These are phyloP conservation scores for Pythium brassicae DNA, from an alignment of 352 stramenopile species.

Conservation along the genomic window DNA sequence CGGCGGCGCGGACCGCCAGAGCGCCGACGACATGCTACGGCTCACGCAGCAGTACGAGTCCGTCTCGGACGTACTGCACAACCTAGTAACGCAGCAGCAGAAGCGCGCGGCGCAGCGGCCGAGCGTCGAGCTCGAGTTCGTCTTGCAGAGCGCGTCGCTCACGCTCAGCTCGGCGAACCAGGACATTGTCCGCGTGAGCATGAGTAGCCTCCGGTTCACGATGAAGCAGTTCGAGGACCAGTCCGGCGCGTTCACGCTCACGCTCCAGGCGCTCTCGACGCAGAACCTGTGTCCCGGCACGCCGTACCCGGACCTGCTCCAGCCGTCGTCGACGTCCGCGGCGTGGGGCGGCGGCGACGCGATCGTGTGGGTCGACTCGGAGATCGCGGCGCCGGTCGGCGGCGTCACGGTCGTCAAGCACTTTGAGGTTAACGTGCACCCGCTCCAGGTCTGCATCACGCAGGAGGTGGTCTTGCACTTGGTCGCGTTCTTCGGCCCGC, in stretches of 20 bases:
- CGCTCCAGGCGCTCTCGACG: slow-evolving; percentile 49
- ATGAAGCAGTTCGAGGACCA: slow-evolving; percentile 72
- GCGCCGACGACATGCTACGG: slow-evolving; percentile 42
- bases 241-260: slow-evolving; percentile 57
- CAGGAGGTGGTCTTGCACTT: slow-evolving; percentile 76
- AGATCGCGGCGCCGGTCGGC: slow-evolving; percentile 56
- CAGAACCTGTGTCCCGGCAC: slow-evolving; percentile 67
- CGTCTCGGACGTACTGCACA: slow-evolving; percentile 35
- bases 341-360: slow-evolving; percentile 58
- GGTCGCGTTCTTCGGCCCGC: slow-evolving; percentile 48
- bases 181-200: slow-evolving; percentile 53
- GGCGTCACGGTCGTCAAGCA: slow-evolving; percentile 68
- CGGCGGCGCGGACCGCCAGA: slow-evolving; percentile 32
- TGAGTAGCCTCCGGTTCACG: slow-evolving; percentile 44
- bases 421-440: slow-evolving; percentile 84
- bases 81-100: slow-evolving; percentile 29
- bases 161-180: slow-evolving; percentile 50
- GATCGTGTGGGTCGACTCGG: slow-evolving; percentile 71
- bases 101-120: slow-evolving; percentile 37
- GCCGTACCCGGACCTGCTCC: slow-evolving; percentile 66
- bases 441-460: slow-evolving; percentile 81
- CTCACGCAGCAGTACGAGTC: slow-evolving; percentile 41
- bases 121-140: slow-evolving; percentile 65
- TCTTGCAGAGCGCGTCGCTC: slow-evolving; percentile 49
- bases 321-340: slow-evolving; percentile 30